These are phyloP conservation scores for Xerocomellus chrysenteron DNA, from an alignment of 768 basidiomycete genomes.

Conservation along the genomic window DNA sequence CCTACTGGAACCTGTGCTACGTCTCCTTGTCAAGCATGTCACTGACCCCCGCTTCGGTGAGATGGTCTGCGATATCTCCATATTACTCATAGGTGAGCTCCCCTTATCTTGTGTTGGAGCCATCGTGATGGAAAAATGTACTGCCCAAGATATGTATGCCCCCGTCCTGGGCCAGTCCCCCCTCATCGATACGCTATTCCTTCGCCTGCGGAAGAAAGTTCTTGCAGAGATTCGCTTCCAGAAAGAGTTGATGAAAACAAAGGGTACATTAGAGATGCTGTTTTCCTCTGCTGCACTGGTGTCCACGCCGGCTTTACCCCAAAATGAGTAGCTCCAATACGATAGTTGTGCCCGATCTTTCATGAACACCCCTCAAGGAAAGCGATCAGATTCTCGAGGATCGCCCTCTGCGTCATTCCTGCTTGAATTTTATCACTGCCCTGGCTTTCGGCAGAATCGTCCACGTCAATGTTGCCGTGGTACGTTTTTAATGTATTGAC, in stretches of 20 bases:
- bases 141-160: slow-evolving; percentile 77
- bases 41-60: slow-evolving; percentile 92
- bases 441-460: slow-evolving; percentile 30
- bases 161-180: slow-evolving; percentile 94
- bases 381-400: slow-evolving; percentile 63
- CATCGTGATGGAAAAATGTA: slow-evolving; percentile 4
- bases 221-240: slow-evolving; percentile 85
- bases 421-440: slow-evolving; percentile 32
- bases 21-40: slow-evolving; percentile 80
- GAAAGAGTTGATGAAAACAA: slow-evolving; percentile 75
- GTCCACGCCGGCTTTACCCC: slow-evolving; percentile 13
- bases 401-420: slow-evolving; percentile 61
- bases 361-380: slow-evolving; percentile 47
- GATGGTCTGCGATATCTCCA: slow-evolving; percentile 77
- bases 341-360: slow-evolving; percentile 2
- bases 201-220: slow-evolving; percentile 82
- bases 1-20: slow-evolving; percentile 87
- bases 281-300: slow-evolving; percentile 54
- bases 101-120: background rate
- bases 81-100: slow-evolving; percentile 77
- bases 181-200: slow-evolving; percentile 82
- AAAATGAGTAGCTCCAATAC: slow-evolving; percentile 14
- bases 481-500: slow-evolving; percentile 69
- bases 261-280: slow-evolving; percentile 91
- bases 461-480: slow-evolving; percentile 70